Conservation (phyloP, 306 rosid genomes). For the Sicyos edulis region DNA sequence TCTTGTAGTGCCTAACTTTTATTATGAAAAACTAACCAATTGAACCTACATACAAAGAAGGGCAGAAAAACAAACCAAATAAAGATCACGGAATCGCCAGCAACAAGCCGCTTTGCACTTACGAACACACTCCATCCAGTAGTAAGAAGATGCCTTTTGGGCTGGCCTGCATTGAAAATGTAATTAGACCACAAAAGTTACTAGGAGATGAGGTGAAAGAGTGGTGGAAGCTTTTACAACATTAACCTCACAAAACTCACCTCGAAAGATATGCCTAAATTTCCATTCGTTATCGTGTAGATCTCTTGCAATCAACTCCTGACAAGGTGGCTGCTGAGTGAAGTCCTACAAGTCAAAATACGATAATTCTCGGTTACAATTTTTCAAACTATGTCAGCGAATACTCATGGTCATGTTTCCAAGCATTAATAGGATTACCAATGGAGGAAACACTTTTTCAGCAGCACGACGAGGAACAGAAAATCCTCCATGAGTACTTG, state of each 20-base stretch:
- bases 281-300: conserved; percentile 97
- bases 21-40: background rate
- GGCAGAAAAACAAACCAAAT: conserved; percentile 59
- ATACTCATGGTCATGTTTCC: background rate
- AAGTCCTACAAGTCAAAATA: conserved; percentile 57
- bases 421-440: conserved; percentile 38
- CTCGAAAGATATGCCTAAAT: conserved; percentile 96
- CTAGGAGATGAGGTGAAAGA: background rate
- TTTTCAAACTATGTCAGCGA: background rate
- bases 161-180: conserved; percentile 66
- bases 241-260: conserved; percentile 38
- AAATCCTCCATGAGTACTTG: conserved; percentile 97
- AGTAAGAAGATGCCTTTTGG: conserved; percentile 95
- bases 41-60: conserved; percentile 8
- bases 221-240: background rate
- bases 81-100: conserved; percentile 95
- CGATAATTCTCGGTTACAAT: background rate
- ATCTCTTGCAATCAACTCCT: conserved; percentile 91
- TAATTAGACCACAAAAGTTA: conserved; percentile 8
- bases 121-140: conserved; percentile 99
- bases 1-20: background rate
- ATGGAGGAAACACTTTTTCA: conserved; percentile 95
- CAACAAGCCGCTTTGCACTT: conserved; percentile 92
- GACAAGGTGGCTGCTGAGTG: conserved; percentile 90
- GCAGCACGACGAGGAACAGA: conserved; percentile 99